phyloP scores from a whole-genome alignment of 495 filamentous ascomycete genomes.

The Aspergillus affinis region DNA sequence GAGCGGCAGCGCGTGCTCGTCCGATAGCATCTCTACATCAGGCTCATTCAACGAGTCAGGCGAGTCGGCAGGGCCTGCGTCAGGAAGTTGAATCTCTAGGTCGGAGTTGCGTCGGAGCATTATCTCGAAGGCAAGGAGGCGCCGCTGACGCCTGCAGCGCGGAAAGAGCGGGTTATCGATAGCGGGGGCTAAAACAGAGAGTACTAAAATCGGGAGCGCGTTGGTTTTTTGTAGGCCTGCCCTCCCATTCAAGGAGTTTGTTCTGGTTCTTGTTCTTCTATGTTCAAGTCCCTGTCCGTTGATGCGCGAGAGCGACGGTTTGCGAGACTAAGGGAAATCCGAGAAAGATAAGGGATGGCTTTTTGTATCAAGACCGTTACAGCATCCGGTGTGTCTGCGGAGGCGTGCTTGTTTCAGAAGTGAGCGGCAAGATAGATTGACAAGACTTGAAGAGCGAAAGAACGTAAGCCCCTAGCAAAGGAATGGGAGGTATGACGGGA shows the following conservation, averaged over 20 bases:
- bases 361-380: not conserved
- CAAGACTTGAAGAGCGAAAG: not conserved
- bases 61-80: slow-evolving; percentile 35
- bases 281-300: not conserved
- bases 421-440: slow-evolving; percentile 1
- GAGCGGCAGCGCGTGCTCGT: slow-evolving; percentile 42
- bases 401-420: slow-evolving; percentile 43
- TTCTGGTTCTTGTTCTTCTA: not conserved
- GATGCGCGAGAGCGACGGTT: not conserved
- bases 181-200: slow-evolving; percentile 25
- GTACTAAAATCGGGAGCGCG: slow-evolving; percentile 1
- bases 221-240: not conserved
- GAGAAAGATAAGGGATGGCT: not conserved
- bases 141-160: not conserved
- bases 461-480: not conserved
- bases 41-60: slow-evolving; percentile 28
- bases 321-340: not conserved
- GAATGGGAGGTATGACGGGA: not conserved
- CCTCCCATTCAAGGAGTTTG: not conserved
- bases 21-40: slow-evolving; percentile 50
- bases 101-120: slow-evolving; percentile 52
- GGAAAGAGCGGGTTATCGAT: slow-evolving; percentile 19
- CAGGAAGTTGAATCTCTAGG: slow-evolving; percentile 47
- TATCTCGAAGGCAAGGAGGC: slow-evolving; percentile 15
- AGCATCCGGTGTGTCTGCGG: slow-evolving; percentile 10